phyloP scores from a whole-genome alignment of 306 rosid species.

The Oemleria cerasiformis region DNA sequence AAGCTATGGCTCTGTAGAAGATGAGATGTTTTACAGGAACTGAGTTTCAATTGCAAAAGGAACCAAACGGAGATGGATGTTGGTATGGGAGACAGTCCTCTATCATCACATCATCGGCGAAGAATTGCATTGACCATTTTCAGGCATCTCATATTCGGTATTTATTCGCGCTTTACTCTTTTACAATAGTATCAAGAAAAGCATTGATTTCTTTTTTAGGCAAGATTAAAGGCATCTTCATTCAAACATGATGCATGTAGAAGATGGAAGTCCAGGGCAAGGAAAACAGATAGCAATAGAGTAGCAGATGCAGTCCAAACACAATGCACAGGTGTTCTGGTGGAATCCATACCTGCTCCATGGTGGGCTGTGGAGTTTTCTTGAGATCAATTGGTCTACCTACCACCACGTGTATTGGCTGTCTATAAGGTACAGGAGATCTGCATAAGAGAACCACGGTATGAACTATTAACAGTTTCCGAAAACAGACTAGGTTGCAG shows the following conservation, averaged over 20 bases:
- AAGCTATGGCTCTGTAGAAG: neutral
- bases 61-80: neutral
- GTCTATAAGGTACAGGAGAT: conserved; percentile 68
- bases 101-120: neutral
- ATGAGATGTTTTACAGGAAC: neutral
- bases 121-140: neutral
- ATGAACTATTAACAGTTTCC: neutral
- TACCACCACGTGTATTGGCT: conserved; percentile 76
- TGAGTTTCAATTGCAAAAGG: conserved; percentile 5
- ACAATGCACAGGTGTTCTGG: neutral
- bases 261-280: neutral
- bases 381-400: conserved; percentile 73
- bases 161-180: neutral
- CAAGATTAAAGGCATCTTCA: neutral
- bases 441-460: conserved; percentile 38
- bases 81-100: neutral
- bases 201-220: neutral
- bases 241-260: neutral
- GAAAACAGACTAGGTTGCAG: neutral
- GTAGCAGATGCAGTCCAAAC: neutral
- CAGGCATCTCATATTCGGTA: neutral
- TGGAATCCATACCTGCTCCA: conserved; percentile 43
- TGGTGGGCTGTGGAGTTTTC: conserved; percentile 70
- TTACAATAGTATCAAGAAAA: neutral
- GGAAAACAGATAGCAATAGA: neutral